These are phyloP conservation scores for Fraxinus albicans DNA, from an alignment of 305 asterid genomes.

Conservation along the genomic window DNA sequence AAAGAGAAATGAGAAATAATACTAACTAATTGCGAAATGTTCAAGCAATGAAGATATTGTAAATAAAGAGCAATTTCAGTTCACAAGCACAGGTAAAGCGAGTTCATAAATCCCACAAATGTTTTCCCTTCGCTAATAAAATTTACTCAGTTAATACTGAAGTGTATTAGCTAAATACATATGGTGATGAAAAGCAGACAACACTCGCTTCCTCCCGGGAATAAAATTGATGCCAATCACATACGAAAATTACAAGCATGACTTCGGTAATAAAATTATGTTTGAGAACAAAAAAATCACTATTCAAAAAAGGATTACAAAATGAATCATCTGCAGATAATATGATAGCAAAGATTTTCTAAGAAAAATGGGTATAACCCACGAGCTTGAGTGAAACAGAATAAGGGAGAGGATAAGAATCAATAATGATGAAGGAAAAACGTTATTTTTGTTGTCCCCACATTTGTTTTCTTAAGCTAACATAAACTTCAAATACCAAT, in stretches of 20 bases:
- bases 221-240: neutral
- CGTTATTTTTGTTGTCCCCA: neutral
- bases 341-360: neutral
- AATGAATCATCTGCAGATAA: constrained; percentile 5
- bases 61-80: neutral
- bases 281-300: constrained; percentile 9
- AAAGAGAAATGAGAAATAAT: constrained; percentile 4
- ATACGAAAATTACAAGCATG: neutral
- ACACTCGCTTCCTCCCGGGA: neutral
- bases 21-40: constrained; percentile 13
- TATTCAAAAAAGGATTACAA: constrained; percentile 1
- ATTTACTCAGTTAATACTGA: neutral
- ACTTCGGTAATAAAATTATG: neutral
- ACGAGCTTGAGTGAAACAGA: neutral
- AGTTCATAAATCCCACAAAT: constrained; percentile 6
- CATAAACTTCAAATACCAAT: neutral
- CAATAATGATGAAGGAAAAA: neutral
- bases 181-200: constrained; percentile 3
- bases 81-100: constrained; percentile 3
- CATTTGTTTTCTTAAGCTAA: constrained; percentile 6
- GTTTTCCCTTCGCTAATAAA: neutral
- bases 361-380: neutral
- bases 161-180: neutral
- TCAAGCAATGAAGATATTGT: constrained; percentile 1
- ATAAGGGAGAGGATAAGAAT: neutral